Base-by-base conservation (phyloP, 208 protist genomes). In the Wallacemonas sp. region DNA sequence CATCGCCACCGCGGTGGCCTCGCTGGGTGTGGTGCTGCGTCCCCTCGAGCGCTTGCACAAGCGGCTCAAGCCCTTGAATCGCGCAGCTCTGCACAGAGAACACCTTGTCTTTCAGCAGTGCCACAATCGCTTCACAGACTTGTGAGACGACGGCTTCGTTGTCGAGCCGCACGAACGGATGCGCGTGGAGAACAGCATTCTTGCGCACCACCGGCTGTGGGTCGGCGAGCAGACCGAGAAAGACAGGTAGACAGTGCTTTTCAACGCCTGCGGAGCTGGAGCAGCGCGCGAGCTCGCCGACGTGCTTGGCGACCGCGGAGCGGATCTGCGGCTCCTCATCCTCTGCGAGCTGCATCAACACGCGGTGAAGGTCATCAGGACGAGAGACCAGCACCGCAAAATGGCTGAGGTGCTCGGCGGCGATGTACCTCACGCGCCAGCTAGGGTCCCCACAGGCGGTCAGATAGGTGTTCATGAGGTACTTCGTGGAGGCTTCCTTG, bases 401-500 rank as follows among this genome's bases (percentile, higher is more conserved):
- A 26, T 58, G 50, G 50, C 73, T 81, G 10, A 94, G 59, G 38
- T 78, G 48, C 30, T 61, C 71, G 4, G 85, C 88, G 6, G 77
- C 77, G 21, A 70, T 77, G 76, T 82, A 92, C 42, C 88, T 79
- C 39, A 94, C 88, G 29, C 85, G 79, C 85, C 85, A 94, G 78
- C 83, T 92, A 0, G 67, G 65, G 64, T 94, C 85, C 19, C 71
- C 69, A 30, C 66, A 74, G 21, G 78, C 79, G 10, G 52, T 48
- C 1, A 81, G 62, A 62, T 82, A 87, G 32, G 73, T 68, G 10
- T 44, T 41, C 27, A 76, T 72, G 2, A 93, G 68, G 68, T 93
- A 79, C 63, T 82, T 80, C 42, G 69, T 63, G 13, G 83, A 74
- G 1, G 71, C 71, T 48, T 77, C 69, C 44, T 64, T 76, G 2